phyloP scores from a whole-genome alignment of 2,329 filamentous ascomycete species.

The Periconia macrospinosa region DNA sequence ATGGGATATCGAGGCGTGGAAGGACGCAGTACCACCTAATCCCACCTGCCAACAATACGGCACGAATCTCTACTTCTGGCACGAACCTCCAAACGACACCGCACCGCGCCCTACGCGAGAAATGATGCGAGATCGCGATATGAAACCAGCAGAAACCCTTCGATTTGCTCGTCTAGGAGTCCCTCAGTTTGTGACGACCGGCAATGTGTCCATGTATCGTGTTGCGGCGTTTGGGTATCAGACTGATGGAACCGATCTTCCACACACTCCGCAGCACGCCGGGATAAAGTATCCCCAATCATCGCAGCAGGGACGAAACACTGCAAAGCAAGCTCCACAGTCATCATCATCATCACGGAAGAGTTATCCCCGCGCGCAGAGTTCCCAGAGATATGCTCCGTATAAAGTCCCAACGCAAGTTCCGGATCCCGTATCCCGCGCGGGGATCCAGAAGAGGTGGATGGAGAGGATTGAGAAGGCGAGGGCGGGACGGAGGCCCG shows the following conservation, averaged over 20 bases:
- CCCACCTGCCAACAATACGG: not conserved
- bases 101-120: not conserved
- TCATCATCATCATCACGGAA: no score
- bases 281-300: no score
- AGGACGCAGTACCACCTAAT: not conserved
- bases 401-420: no score
- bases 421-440: no score
- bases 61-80: not conserved
- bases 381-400: no score
- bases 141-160: not conserved
- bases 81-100: not conserved
- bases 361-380: no score
- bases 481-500: no score
- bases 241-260: not conserved
- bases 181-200: not conserved
- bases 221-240: constrained; percentile 1
- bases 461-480: no score
- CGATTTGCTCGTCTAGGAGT: not conserved
- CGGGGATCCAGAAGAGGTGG: no score
- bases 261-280: no score
- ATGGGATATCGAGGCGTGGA: not conserved
- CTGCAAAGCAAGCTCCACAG: no score
- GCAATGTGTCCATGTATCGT: not conserved
- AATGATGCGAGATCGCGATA: constrained; percentile 1
- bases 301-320: no score